Percentiles rank a stretch among this genome's conserved stretches.
Evolutionary conservation across 2,329 filamentous ascomycete species (phyloP).

Genomic region (Escovopsis weberi): DNA sequence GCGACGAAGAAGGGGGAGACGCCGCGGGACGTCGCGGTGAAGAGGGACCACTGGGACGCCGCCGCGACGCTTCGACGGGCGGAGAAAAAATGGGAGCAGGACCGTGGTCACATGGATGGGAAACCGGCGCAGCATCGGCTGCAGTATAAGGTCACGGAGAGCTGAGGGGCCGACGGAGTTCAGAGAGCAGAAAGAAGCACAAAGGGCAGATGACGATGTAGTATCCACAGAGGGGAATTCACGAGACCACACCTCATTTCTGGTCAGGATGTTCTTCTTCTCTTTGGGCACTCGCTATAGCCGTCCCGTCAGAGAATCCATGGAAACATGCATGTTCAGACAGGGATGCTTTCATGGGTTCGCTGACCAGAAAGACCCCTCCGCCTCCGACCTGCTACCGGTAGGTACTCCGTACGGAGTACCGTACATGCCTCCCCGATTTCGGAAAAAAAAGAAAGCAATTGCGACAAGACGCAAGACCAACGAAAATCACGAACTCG

Average conservation of each 20-base stretch:
- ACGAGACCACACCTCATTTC: neutral
- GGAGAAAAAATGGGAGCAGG: constrained; percentile 20
- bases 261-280: too few relatives aligned
- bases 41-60: constrained; percentile 18
- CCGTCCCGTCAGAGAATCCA: neutral
- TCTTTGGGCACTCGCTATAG: too few relatives aligned
- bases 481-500: too few relatives aligned
- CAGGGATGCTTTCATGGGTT: too few relatives aligned
- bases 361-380: too few relatives aligned
- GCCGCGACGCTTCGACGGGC: constrained; percentile 18
- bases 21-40: constrained; percentile 18
- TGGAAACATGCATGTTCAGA: neutral
- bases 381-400: too few relatives aligned
- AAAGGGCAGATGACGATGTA: neutral
- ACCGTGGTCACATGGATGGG: constrained; percentile 10
- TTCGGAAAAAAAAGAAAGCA: too few relatives aligned
- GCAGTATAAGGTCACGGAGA: neutral
- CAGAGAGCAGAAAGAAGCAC: neutral
- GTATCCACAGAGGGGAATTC: constrained; percentile 5
- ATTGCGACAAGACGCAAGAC: too few relatives aligned
- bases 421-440: too few relatives aligned
- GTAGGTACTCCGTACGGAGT: too few relatives aligned
- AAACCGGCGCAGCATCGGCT: neutral
- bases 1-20: constrained; percentile 14
- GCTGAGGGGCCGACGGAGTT: too few relatives aligned